phyloP scores from a whole-genome alignment of 768 basidiomycete species.

The Hygrocybe coccinea region DNA sequence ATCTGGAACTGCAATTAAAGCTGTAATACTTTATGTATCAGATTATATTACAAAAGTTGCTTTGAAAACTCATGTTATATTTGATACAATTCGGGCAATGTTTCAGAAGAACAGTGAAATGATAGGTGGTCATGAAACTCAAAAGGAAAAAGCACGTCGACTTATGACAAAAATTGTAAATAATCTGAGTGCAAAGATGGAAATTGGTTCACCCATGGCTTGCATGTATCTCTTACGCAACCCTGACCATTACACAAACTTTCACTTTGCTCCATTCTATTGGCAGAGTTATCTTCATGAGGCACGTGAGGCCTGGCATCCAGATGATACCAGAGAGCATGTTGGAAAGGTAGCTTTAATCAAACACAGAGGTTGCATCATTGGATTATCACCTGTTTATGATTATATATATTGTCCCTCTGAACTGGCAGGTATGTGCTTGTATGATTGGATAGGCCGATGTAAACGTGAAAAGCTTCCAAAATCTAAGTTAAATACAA shows the following conservation, averaged over 20 bases:
- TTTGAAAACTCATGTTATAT: constrained; percentile 26
- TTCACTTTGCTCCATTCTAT: constrained; percentile 20
- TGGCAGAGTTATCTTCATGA: constrained; percentile 15
- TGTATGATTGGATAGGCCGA: constrained; percentile 27
- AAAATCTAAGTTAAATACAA: background rate
- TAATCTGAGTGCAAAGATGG: constrained; percentile 21
- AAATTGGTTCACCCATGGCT: constrained; percentile 29
- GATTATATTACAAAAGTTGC: constrained; percentile 28
- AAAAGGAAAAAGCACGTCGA: constrained; percentile 16
- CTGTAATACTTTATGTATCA: constrained; percentile 24
- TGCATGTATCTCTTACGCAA: constrained; percentile 21
- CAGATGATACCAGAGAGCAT: constrained; percentile 3
- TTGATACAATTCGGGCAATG: constrained; percentile 24
- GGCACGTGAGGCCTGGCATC: constrained; percentile 10
- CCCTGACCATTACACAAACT: constrained; percentile 32
- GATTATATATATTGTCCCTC: constrained; percentile 26
- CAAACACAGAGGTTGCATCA: constrained; percentile 12
- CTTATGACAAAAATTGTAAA: constrained; percentile 28
- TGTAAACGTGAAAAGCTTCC: constrained; percentile 11
- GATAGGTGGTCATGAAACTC: constrained; percentile 18
- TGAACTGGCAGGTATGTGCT: constrained; percentile 14
- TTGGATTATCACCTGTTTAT: constrained; percentile 18
- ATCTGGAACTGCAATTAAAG: constrained; percentile 15
- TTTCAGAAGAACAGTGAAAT: constrained; percentile 22
- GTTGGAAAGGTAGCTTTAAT: constrained; percentile 19